Conservation (phyloP, 2,329 filamentous ascomycete genomes). For the Rachicladosporium sp. region DNA sequence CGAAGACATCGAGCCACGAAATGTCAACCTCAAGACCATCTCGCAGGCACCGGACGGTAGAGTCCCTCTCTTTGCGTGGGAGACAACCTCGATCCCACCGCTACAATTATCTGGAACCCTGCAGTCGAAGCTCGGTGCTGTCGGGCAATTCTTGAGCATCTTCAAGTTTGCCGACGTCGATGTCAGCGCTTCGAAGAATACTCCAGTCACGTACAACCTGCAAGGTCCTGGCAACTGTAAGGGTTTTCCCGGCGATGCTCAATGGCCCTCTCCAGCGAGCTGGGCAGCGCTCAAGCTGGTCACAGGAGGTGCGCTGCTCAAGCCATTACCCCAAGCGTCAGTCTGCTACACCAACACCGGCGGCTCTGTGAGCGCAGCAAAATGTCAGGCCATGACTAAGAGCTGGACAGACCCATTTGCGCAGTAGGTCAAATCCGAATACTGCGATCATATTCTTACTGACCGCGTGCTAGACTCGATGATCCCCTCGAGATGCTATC, state of each 20-base stretch:
- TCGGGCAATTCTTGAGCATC: conserved; percentile 20
- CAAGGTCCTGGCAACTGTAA: conserved; percentile 4
- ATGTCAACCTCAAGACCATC: no score
- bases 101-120: no score
- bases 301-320: conserved; percentile 6
- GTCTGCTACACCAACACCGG: conserved; percentile 8
- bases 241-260: conserved; percentile 3
- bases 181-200: background rate
- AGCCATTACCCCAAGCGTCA: conserved; percentile 6
- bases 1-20: no score
- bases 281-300: conserved; percentile 7
- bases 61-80: no score
- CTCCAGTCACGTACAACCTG: conserved; percentile 1
- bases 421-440: background rate
- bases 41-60: no score
- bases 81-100: no score
- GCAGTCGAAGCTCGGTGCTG: no score
- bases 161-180: conserved; percentile 4
- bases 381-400: conserved; percentile 5
- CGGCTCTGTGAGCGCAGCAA: conserved; percentile 2
- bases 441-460: background rate
- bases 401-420: conserved; percentile 6
- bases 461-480: conserved; percentile 1
- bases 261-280: conserved; percentile 2
- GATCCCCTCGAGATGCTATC: conserved; percentile 8